phyloP scores from a whole-genome alignment of 805 yeast species.

The Cyberlindnera saturnus region DNA sequence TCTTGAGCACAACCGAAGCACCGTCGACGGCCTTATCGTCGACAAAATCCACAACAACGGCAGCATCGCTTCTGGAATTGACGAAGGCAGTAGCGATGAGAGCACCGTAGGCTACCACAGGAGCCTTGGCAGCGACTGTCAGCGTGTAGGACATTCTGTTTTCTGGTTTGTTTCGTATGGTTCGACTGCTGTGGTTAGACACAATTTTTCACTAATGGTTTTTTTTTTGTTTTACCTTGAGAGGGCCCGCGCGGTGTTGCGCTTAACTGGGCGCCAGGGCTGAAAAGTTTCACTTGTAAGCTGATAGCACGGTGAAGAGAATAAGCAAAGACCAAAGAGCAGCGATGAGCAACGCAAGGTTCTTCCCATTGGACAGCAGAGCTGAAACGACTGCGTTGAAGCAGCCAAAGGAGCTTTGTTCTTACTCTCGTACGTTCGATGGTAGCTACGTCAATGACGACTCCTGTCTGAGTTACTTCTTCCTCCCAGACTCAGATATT shows the following conservation, averaged over 20 bases:
- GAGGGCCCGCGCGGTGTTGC: no score
- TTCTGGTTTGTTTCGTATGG: background rate
- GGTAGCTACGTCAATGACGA: slow-evolving; percentile 49
- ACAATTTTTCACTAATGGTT: background rate
- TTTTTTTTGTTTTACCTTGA: no score
- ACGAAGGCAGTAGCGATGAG: slow-evolving; percentile 74
- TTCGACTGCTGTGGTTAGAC: background rate
- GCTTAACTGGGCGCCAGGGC: background rate
- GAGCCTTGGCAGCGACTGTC: slow-evolving; percentile 81
- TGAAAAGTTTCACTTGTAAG: background rate
- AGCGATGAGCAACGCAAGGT: slow-evolving; percentile 10
- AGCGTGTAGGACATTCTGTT: slow-evolving; percentile 35
- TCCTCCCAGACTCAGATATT: slow-evolving; percentile 70
- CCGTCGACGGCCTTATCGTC: slow-evolving; percentile 65
- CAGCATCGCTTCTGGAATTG: slow-evolving; percentile 43
- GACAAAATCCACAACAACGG: slow-evolving; percentile 56
- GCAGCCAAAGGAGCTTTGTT: slow-evolving; percentile 80
- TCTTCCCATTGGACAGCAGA: slow-evolving; percentile 25
- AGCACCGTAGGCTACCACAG: slow-evolving; percentile 70
- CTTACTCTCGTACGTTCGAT: slow-evolving; percentile 56
- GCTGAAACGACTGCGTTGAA: slow-evolving; percentile 64
- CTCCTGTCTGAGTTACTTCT: slow-evolving; percentile 61
- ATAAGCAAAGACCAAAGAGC: background rate
- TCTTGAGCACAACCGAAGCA: slow-evolving; percentile 37
- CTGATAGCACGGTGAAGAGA: background rate